Base-by-base conservation (phyloP, 306 rosid species). In the Lathyrus tuberosus region DNA sequence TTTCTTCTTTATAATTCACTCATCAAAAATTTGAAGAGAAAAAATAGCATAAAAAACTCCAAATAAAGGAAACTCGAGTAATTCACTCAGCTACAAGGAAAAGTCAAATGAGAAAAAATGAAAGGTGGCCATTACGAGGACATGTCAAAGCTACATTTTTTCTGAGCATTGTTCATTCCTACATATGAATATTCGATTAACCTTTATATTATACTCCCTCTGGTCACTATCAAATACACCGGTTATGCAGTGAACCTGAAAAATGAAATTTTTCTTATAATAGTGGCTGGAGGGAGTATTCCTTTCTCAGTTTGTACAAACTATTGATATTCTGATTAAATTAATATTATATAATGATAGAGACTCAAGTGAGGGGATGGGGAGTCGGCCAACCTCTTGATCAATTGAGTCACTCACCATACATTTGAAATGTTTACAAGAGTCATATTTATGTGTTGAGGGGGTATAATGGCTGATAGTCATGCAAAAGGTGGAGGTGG, bases 261-360 rank as follows among this genome's bases (percentile, higher is more conserved):
- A 35, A 7, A 35, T 7, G 10, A 35, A 35, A 6, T 35, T 35
- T 35, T 35, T 10, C 10, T 35, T 6, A 7, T 35, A 35, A 35
- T 35, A 35, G 40, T 35, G 40, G 1, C 40, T 8, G 10, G 40
- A 35, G 40, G 40, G 40, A 35, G 40, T 35, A 49, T 71, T 67
- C 17, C n/a, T 53, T 33, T 56, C 71, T 67, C 24, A 42, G 71
- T 59, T 16, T 61, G 58, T 13, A 37, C 49, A 51, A 3, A 54
- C 11, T 42, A 61, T 26, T 74, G 42, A 20, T 17, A 60, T 75
- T 61, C 67, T 62, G 52, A 59, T 70, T 57, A 69, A 69, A 73
- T 17, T 58, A 54, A 22, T 52, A 15, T 48, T 15, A 15, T 48
- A 60, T 33, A 60, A 60, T 60, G 44, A 60, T 14, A 30, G 12